Evolutionary conservation across 176 grass and related monocot genomes (phyloP).

Genomic region (Oryza glumipatula): DNA sequence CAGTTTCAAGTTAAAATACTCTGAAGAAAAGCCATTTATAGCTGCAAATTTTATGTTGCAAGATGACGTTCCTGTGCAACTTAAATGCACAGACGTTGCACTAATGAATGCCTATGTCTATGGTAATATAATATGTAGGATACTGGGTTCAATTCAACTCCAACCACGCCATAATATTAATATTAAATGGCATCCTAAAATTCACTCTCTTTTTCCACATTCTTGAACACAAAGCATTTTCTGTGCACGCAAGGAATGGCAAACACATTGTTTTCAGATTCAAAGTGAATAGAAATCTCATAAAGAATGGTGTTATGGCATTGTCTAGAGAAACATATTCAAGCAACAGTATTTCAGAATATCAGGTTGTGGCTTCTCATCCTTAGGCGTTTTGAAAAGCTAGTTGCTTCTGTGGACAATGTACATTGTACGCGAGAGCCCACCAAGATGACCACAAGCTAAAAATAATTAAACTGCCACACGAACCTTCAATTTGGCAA

Average conservation of each 20-base stretch:
- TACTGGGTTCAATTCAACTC: not conserved
- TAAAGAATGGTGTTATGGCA: not conserved
- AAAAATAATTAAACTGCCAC: not conserved
- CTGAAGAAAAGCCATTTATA: not conserved
- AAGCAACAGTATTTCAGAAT: not conserved
- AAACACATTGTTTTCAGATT: conserved; percentile 7
- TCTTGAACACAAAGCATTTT: not conserved
- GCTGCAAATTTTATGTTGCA: not conserved
- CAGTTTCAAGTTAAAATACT: not conserved
- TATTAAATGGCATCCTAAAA: not conserved
- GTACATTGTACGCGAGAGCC: not conserved
- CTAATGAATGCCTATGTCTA: not conserved
- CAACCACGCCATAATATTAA: not conserved
- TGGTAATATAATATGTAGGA: not conserved
- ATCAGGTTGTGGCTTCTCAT: conserved; percentile 12
- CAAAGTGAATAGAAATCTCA: not conserved
- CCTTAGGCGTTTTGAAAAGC: not conserved
- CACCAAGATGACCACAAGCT: not conserved
- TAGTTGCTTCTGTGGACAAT: not conserved
- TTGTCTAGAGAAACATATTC: not conserved
- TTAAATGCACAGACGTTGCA: not conserved
- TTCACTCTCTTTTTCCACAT: not conserved
- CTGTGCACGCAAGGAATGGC: not conserved
- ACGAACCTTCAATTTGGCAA: not conserved
- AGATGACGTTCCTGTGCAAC: not conserved